Conservation (phyloP, 495 filamentous ascomycete genomes). For the Talaromyces adpressus region DNA sequence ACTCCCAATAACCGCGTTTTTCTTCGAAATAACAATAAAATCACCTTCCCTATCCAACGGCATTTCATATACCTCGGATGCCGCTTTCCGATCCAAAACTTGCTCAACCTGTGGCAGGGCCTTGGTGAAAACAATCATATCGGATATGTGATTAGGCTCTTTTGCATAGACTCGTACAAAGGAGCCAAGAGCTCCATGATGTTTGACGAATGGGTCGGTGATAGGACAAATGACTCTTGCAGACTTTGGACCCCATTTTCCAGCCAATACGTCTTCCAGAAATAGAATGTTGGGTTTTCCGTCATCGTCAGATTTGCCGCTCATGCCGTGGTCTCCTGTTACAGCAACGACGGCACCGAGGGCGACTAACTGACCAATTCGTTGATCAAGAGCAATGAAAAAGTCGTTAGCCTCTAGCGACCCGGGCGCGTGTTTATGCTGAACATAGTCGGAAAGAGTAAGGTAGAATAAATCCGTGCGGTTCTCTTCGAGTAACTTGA, state of each 20-base stretch:
- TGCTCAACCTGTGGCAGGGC: conserved; percentile 16
- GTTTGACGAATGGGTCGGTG: conserved; percentile 19
- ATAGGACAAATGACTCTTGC: conserved; percentile 23
- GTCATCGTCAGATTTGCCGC: conserved; percentile 13
- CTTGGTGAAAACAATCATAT: background rate
- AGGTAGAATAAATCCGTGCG: conserved; percentile 20
- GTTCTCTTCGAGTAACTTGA: conserved; percentile 18
- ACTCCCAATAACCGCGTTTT: conserved; percentile 17
- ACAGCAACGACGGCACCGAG: conserved; percentile 14
- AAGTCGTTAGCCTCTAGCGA: conserved; percentile 18
- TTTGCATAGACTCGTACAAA: conserved; percentile 19
- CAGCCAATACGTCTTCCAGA: conserved; percentile 16
- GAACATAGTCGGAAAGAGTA: conserved; percentile 22
- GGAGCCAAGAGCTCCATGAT: conserved; percentile 20
- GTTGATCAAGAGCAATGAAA: conserved; percentile 12
- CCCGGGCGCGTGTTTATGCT: conserved; percentile 22
- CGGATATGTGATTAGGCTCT: background rate
- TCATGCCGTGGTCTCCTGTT: conserved; percentile 24
- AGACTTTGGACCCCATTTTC: conserved; percentile 10
- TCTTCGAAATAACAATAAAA: conserved; percentile 17
- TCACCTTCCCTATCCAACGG: conserved; percentile 21
- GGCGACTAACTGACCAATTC: conserved; percentile 13
- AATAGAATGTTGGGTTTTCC: conserved; percentile 20
- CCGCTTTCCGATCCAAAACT: conserved; percentile 13
- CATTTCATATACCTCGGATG: conserved; percentile 16